Conservation (phyloP, 1,139 yeast species). For the Geotrichum fermentans region DNA sequence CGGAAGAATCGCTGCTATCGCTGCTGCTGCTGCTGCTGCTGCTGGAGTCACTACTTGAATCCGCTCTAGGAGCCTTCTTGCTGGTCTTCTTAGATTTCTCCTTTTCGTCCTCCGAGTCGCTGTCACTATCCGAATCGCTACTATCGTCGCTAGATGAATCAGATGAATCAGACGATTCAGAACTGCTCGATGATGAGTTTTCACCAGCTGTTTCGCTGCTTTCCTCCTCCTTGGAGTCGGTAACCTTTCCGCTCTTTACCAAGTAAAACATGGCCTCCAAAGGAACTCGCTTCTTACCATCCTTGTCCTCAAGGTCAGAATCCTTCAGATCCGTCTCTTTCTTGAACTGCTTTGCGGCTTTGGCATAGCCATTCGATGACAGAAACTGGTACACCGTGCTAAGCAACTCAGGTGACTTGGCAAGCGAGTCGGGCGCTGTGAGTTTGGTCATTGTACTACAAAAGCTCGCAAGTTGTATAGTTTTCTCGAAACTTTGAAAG, state of each 20-base stretch:
- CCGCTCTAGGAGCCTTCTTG: constrained; percentile 25
- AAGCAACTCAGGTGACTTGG: constrained; percentile 20
- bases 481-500: background rate
- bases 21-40: constrained; percentile 21
- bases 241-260: constrained; percentile 16
- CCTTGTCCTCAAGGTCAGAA: constrained; percentile 8
- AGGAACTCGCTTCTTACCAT: constrained; percentile 12
- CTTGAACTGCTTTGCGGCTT: constrained; percentile 24
- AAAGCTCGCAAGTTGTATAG: background rate
- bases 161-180: constrained; percentile 26
- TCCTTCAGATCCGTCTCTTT: constrained; percentile 22
- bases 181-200: constrained; percentile 5
- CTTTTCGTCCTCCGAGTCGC: constrained; percentile 15
- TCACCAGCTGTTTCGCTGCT: constrained; percentile 26
- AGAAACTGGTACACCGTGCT: constrained; percentile 23
- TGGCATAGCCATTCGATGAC: constrained; percentile 22
- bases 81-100: constrained; percentile 20
- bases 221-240: constrained; percentile 10
- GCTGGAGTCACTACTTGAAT: constrained; percentile 12
- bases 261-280: constrained; percentile 17
- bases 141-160: constrained; percentile 22
- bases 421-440: constrained; percentile 16
- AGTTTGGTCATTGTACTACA: constrained; percentile 4
- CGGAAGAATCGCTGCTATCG: constrained; percentile 23
- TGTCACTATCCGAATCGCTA: constrained; percentile 15